phyloP scores from a whole-genome alignment of 179 eudicot genomes.

The Drosera spatulata region DNA sequence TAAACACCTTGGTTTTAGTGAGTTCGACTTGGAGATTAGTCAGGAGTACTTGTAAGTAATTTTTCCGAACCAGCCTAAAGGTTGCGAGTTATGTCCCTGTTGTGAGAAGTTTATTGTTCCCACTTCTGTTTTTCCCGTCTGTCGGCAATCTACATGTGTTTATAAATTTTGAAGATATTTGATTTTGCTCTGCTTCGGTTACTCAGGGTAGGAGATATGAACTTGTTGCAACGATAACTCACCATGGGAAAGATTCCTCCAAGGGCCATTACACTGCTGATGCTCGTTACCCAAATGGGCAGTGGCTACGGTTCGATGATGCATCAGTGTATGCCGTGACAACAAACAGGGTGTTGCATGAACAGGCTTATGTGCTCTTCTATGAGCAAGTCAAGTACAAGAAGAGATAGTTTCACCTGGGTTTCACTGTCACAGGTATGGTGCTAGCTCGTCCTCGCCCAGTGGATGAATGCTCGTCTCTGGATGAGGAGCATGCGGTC shows the following conservation, averaged over 20 bases:
- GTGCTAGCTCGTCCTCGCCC: too few species aligned
- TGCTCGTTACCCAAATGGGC: slow-evolving; percentile 54
- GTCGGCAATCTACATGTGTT: not conserved
- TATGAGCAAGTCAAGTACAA: slow-evolving; percentile 33
- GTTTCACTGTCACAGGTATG: too few species aligned
- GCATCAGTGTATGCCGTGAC: slow-evolving; percentile 54
- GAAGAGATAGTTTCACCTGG: not conserved
- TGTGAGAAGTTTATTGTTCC: too few species aligned
- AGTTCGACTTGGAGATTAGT: too few species aligned
- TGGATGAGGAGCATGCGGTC: too few species aligned
- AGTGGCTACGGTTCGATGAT: slow-evolving; percentile 84
- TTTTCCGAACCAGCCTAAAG: too few species aligned
- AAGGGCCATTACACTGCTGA: slow-evolving; percentile 94
- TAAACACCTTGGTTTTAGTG: too few species aligned
- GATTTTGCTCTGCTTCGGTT: not conserved
- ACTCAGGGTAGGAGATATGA: slow-evolving; percentile 65
- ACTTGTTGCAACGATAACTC: slow-evolving; percentile 84
- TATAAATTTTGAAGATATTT: not conserved
- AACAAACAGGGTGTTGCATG: slow-evolving; percentile 63
- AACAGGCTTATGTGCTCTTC: slow-evolving; percentile 88
- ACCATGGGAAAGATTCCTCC: slow-evolving; percentile 83
- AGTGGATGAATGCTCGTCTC: too few species aligned
- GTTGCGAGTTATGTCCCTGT: too few species aligned
- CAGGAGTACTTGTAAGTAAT: too few species aligned
- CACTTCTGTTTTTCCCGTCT: too few species aligned